phyloP scores from a whole-genome alignment of 148 eudicot species.

The Fallopia convolvulus region DNA sequence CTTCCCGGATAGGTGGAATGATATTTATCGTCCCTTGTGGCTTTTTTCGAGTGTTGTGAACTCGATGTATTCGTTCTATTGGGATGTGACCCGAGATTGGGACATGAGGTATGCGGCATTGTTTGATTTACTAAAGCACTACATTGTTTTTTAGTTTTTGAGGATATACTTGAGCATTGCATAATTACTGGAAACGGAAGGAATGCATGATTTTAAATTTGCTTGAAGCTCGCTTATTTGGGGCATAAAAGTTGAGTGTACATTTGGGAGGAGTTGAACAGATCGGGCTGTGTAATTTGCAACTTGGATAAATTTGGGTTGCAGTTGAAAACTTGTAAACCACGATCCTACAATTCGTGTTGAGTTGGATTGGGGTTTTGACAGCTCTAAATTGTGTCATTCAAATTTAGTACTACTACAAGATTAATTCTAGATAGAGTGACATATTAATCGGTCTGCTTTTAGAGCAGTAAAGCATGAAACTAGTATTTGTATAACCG shows the following conservation, averaged over 20 bases:
- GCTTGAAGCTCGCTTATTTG: background rate
- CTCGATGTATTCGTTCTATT: conserved; percentile 91
- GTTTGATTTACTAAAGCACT: background rate
- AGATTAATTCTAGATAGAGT: too few relatives aligned
- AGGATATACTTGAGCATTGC: background rate
- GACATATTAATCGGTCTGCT: background rate
- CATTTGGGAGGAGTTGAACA: background rate
- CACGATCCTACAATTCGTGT: background rate
- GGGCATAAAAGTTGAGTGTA: background rate
- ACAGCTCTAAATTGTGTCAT: background rate
- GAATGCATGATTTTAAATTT: background rate
- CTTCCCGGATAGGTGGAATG: conserved; percentile 78
- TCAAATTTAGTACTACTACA: background rate
- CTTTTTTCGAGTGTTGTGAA: conserved; percentile 71
- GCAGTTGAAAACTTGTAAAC: background rate
- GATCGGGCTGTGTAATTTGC: background rate
- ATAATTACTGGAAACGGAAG: background rate
- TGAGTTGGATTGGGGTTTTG: background rate
- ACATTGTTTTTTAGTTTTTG: background rate
- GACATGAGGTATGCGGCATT: conserved; percentile 70
- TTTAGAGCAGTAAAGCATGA: background rate
- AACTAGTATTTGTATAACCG: background rate
- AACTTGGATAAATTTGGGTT: background rate
- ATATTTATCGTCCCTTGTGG: conserved; percentile 84
- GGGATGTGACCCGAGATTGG: conserved; percentile 98